Conservation (phyloP, 2,329 filamentous ascomycete species). For the Fusarium agapanthi region DNA sequence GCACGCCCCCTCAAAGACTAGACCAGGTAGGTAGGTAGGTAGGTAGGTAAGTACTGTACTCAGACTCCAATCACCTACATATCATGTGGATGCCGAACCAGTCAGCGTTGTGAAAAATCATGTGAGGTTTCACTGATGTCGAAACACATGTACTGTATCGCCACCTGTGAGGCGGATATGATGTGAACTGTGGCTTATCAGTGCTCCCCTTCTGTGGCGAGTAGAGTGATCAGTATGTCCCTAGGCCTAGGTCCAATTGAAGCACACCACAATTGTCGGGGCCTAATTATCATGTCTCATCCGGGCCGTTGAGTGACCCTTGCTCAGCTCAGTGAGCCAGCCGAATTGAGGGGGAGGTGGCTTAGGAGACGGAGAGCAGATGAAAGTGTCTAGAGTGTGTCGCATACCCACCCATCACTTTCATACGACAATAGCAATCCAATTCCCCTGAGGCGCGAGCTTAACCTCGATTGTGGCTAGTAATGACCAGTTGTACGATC, state of each 20-base stretch:
- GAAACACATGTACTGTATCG: constrained; percentile 8
- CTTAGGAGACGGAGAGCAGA: not conserved
- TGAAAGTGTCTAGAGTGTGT: not conserved
- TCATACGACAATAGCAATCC: not conserved
- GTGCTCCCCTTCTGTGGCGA: constrained; percentile 19
- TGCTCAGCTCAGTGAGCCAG: constrained; percentile 36
- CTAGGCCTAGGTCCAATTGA: not conserved
- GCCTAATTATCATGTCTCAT: constrained; percentile 15
- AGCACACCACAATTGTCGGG: constrained; percentile 26
- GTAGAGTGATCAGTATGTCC: not conserved
- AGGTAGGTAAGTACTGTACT: not conserved
- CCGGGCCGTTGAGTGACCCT: constrained; percentile 37
- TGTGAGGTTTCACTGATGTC: not conserved
- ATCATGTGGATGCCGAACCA: constrained; percentile 14
- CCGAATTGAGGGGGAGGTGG: constrained; percentile 16
- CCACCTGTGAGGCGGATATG: constrained; percentile 14
- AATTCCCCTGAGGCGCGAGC: constrained; percentile 34
- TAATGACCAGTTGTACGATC: constrained; percentile 23
- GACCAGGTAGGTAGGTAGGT: not conserved
- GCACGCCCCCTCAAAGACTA: constrained; percentile 26
- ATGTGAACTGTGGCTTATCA: constrained; percentile 35
- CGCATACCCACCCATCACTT: constrained; percentile 24
- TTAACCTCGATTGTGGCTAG: constrained; percentile 38
- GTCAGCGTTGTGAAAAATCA: constrained; percentile 15
- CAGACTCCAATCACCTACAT: not conserved